Conservation (phyloP, 176 grass and related monocot species). For the Puya raimondii region DNA sequence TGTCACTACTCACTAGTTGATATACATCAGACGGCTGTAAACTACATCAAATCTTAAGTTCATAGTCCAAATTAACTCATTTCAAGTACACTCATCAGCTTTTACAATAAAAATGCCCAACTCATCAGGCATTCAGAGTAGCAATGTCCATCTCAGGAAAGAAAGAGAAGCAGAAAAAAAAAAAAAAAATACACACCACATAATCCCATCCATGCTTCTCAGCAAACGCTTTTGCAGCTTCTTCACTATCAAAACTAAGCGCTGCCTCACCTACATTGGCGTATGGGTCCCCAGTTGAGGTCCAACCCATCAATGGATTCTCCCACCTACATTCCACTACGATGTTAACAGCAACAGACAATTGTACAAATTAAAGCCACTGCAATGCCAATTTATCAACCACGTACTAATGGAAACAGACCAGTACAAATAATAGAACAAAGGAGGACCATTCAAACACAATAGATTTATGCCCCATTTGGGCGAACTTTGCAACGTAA, state of each 20-base stretch:
- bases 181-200: slow-evolving; percentile 49
- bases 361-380: not conserved
- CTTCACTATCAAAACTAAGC: slow-evolving; percentile 63
- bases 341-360: not conserved
- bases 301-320: slow-evolving; percentile 99
- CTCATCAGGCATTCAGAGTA: not conserved
- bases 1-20: not conserved
- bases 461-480: not conserved
- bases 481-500: no score
- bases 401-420: not conserved
- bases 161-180: not conserved
- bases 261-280: slow-evolving; percentile 91
- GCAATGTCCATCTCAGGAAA: slow-evolving; percentile 14
- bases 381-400: not conserved
- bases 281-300: slow-evolving; percentile 96
- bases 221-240: slow-evolving; percentile 79
- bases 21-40: not conserved
- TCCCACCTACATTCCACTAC: slow-evolving; percentile 71
- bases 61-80: not conserved
- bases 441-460: no score
- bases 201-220: slow-evolving; percentile 95
- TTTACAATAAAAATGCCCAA: slow-evolving; percentile 12
- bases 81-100: not conserved
- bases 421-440: not conserved
- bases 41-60: not conserved